phyloP scores from a whole-genome alignment of 768 basidiomycete species.

The Lyophyllum decastes region DNA sequence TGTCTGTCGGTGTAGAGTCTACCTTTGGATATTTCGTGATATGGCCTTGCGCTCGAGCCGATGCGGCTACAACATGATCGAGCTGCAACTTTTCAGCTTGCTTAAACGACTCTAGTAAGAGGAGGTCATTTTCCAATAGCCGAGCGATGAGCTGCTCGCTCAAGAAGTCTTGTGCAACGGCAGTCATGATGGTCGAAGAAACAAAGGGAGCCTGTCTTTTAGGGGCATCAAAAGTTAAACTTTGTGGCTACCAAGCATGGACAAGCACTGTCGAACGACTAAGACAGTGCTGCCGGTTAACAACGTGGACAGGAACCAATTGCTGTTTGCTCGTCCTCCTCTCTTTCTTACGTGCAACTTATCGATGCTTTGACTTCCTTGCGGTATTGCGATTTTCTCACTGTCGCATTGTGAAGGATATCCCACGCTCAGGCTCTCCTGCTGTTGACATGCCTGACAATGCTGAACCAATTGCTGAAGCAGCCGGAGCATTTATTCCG shows the following conservation, averaged over 20 bases:
- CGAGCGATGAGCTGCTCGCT: constrained; percentile 34
- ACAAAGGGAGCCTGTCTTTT: not conserved
- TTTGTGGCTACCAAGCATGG: not conserved
- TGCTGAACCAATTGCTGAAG: not conserved
- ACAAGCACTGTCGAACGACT: not conserved
- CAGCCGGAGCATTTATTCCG: not conserved
- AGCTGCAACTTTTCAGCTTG: constrained; percentile 35
- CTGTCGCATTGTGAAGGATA: too few relatives aligned
- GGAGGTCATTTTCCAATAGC: constrained; percentile 33
- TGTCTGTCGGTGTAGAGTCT: not conserved
- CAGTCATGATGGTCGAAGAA: constrained; percentile 3
- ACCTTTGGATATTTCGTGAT: constrained; percentile 21
- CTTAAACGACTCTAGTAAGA: constrained; percentile 19
- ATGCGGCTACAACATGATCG: constrained; percentile 26
- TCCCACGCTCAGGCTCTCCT: too few relatives aligned
- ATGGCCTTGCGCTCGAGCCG: constrained; percentile 24
- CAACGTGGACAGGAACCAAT: too few relatives aligned
- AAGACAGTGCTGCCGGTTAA: not conserved
- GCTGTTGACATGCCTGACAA: not conserved
- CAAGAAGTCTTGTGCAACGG: constrained; percentile 21
- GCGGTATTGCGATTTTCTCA: not conserved
- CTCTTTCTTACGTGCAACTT: not conserved
- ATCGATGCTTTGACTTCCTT: not conserved
- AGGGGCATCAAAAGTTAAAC: not conserved
- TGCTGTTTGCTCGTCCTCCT: too few relatives aligned